Conservation (phyloP, 2,329 filamentous ascomycete genomes). For the Pseudocercospora eumusae region DNA sequence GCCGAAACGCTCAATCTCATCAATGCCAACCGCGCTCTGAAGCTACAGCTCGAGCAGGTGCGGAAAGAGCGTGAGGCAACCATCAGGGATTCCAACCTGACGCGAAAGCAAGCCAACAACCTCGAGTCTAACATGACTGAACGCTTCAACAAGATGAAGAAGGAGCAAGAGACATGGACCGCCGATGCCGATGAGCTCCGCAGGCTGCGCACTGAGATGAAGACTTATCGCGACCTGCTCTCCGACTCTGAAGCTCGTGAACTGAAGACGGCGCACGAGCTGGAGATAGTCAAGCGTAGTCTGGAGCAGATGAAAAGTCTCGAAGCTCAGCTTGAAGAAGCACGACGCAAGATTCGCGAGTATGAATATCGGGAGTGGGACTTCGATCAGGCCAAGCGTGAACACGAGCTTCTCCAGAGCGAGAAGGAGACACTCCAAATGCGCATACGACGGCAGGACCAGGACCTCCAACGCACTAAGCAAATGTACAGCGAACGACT, state of each 20-base stretch:
- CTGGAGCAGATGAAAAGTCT: slow-evolving; percentile 63
- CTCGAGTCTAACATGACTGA: slow-evolving; percentile 58
- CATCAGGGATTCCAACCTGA: slow-evolving; percentile 38
- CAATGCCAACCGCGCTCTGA: slow-evolving; percentile 72
- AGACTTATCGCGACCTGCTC: slow-evolving; percentile 63
- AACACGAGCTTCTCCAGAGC: slow-evolving; percentile 60
- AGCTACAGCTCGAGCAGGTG: slow-evolving; percentile 61
- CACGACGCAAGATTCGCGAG: slow-evolving; percentile 63
- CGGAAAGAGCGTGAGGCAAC: slow-evolving; percentile 38
- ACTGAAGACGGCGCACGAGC: slow-evolving; percentile 62
- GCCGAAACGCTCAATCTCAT: slow-evolving; percentile 81
- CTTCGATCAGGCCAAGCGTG: slow-evolving; percentile 58
- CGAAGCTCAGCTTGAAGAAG: slow-evolving; percentile 59
- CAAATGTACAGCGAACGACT: slow-evolving; percentile 53
- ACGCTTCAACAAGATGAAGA: slow-evolving; percentile 37
- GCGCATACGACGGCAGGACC: slow-evolving; percentile 57
- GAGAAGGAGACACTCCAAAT: slow-evolving; percentile 61
- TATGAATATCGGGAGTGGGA: slow-evolving; percentile 66
- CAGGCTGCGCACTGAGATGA: slow-evolving; percentile 55
- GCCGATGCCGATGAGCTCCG: slow-evolving; percentile 65
- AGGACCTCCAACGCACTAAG: slow-evolving; percentile 52
- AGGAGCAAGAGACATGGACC: slow-evolving; percentile 39
- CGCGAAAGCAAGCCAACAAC: slow-evolving; percentile 70
- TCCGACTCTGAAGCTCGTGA: slow-evolving; percentile 70
- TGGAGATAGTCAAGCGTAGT: slow-evolving; percentile 63